Evolutionary conservation across 805 yeast genomes (phyloP).

Genomic region (Starmerella powellii): DNA sequence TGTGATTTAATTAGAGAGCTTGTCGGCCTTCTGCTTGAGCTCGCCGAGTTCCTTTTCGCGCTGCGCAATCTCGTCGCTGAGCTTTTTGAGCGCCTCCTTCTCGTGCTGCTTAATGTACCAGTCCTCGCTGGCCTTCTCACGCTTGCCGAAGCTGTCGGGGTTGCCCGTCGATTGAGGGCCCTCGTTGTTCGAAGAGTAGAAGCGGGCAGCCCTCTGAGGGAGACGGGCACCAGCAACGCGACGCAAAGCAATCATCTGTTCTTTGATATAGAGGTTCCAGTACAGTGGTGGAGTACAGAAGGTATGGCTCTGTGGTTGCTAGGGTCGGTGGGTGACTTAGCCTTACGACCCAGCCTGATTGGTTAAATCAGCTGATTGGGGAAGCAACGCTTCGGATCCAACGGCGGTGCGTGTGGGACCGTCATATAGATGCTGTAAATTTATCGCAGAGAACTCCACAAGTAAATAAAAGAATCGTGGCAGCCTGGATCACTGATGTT

Average conservation of each 20-base stretch:
- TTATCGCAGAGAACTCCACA: too few relatives aligned
- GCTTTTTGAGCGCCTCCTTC: conserved; percentile 65
- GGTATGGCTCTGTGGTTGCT: too few relatives aligned
- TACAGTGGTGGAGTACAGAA: too few relatives aligned
- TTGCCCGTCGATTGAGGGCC: conserved; percentile 23
- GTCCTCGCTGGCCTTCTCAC: conserved; percentile 89
- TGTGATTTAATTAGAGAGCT: conserved; percentile 12
- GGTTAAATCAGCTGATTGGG: background rate
- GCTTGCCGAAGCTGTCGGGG: conserved; percentile 61
- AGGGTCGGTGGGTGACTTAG: background rate
- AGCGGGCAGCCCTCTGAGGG: conserved; percentile 14
- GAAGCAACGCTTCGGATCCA: too few relatives aligned
- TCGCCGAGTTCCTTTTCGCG: conserved; percentile 26
- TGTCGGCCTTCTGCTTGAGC: conserved; percentile 23
- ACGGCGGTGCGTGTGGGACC: too few relatives aligned
- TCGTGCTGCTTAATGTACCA: conserved; percentile 82
- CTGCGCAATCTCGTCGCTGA: conserved; percentile 24
- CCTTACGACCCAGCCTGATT: background rate
- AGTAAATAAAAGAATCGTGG: too few relatives aligned
- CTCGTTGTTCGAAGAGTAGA: conserved; percentile 12
- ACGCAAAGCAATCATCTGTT: conserved; percentile 15
- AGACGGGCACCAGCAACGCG: conserved; percentile 8
- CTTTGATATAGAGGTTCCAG: too few relatives aligned
- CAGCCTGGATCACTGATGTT: too few relatives aligned
- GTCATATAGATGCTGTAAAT: too few relatives aligned